Base-by-base conservation (phyloP, 2,329 filamentous ascomycete species). In the Xylaria sp. region DNA sequence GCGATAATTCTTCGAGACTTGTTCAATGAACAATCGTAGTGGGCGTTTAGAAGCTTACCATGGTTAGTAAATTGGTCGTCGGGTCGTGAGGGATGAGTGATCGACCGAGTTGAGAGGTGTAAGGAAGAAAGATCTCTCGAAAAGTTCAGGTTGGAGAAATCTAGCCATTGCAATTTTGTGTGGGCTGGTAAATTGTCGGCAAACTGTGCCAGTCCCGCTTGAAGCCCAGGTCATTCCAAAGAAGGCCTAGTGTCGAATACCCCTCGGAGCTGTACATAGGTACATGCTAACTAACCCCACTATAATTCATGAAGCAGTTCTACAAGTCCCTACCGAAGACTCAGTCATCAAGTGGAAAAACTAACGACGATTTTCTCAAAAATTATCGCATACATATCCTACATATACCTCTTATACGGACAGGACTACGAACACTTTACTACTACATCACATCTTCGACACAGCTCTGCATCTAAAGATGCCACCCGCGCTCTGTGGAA, bases 401-500 rank as follows among this genome's bases (percentile, higher is more conserved):
- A 15, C 33, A 23, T 20, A 57, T 10, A 40, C 23, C n/a, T 46
- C 2, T 7, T 51, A 59, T 23, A 26, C 51, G 20, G 6, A 11
- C 20, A 4, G 11, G 4, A 5, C 64, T 53, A 44, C 11, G 6
- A 20, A 6, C 23, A 28, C 17, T 48, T 13, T 17, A 4, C 40
- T 49, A 17, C 36, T 54, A 6, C 53, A 44, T 31, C 4, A 36
- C 10, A 23, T 4, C n/a, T n/a, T 46, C 44, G 36, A 23, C 7
- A 42, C 17, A 54, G 40, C 6, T 42, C 38, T 40, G n/a, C 38
- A 38, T 26, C 63, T 44, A 5, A 64, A 66, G 20, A 97, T 97
- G 95, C 86, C 94, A 7, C 93, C 94, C 26, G 86, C 88, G 23
- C 82, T 87, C 26, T 99, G 96, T 79, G 89, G 89, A 60, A 84